Conservation (phyloP, 1,284 basidiomycete species). For the Psilocybe mexicana region DNA sequence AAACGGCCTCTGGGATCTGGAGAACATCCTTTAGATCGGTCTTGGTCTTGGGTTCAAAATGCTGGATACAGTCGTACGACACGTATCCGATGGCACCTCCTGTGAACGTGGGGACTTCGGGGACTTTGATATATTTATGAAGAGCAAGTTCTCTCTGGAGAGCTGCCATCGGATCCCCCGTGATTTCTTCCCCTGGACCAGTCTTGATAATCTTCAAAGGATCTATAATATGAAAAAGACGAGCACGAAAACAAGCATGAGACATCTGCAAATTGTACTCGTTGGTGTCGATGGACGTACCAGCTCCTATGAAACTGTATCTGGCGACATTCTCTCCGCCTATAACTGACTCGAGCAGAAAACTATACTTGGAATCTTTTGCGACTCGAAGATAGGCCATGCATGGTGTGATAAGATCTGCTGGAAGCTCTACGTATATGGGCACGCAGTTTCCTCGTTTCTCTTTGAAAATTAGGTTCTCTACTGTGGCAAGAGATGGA, state of each 20-base stretch:
- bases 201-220: slow-evolving; percentile 92
- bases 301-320: slow-evolving; percentile 95
- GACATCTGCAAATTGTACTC: background rate
- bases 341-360: slow-evolving; percentile 89
- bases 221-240: slow-evolving; percentile 49
- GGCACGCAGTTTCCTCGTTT: slow-evolving; percentile 91
- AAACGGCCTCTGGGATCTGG: slow-evolving; percentile 90
- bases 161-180: slow-evolving; percentile 85
- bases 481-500: slow-evolving; percentile 69
- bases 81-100: slow-evolving; percentile 99
- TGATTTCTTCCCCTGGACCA: slow-evolving; percentile 80
- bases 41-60: slow-evolving; percentile 95
- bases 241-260: background rate
- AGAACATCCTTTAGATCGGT: slow-evolving; percentile 74
- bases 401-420: slow-evolving; percentile 96
- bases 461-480: slow-evolving; percentile 73
- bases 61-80: slow-evolving; percentile 92
- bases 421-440: slow-evolving; percentile 90
- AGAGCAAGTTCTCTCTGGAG: slow-evolving; percentile 87
- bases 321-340: slow-evolving; percentile 90
- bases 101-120: slow-evolving; percentile 92
- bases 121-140: slow-evolving; percentile 90
- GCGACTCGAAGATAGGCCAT: slow-evolving; percentile 95
- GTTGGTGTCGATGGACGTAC: slow-evolving; percentile 45
- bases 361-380: slow-evolving; percentile 90